Evolutionary conservation across 2,329 filamentous ascomycete genomes (phyloP).

Genomic region (Thermothelomyces thermophilus): DNA sequence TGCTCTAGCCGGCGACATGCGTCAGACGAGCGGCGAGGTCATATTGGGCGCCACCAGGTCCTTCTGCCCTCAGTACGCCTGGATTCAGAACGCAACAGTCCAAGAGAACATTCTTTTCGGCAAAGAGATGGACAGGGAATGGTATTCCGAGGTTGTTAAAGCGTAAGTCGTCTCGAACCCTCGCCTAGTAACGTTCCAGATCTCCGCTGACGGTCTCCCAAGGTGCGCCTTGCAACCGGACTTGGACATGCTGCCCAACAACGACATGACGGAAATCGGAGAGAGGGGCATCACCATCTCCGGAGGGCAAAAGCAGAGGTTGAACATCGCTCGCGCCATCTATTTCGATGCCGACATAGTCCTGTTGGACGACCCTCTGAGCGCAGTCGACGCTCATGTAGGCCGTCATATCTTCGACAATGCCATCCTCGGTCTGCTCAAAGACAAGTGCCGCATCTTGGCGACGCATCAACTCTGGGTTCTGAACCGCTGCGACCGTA

Average conservation of each 20-base stretch:
- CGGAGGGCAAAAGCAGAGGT: slow-evolving; percentile 87
- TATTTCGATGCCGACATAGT: slow-evolving; percentile 64
- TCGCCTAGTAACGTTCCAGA: no score
- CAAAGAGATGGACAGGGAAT: slow-evolving; percentile 63
- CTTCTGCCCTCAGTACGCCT: slow-evolving; percentile 94
- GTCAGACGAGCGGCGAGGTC: slow-evolving; percentile 67
- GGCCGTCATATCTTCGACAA: slow-evolving; percentile 82
- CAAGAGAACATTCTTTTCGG: slow-evolving; percentile 89
- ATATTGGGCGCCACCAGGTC: slow-evolving; percentile 72
- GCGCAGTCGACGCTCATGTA: slow-evolving; percentile 63
- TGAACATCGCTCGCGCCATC: slow-evolving; percentile 84
- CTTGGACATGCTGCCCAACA: slow-evolving; percentile 85
- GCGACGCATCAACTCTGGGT: slow-evolving; percentile 96
- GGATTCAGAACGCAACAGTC: slow-evolving; percentile 90
- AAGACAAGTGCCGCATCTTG: slow-evolving; percentile 82
- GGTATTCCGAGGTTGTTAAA: slow-evolving; percentile 80
- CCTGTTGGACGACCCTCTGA: slow-evolving; percentile 63
- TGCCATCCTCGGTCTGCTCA: slow-evolving; percentile 81
- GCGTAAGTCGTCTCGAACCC: slow-evolving; percentile 44
- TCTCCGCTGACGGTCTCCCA: slow-evolving; percentile 10
- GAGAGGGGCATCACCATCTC: slow-evolving; percentile 94
- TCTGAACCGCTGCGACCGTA: slow-evolving; percentile 79
- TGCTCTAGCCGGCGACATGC: slow-evolving; percentile 90
- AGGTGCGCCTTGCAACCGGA: slow-evolving; percentile 77
- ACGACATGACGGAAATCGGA: slow-evolving; percentile 86